Base-by-base conservation (phyloP, 331 rosid genomes). In the Telfairia occidentalis region DNA sequence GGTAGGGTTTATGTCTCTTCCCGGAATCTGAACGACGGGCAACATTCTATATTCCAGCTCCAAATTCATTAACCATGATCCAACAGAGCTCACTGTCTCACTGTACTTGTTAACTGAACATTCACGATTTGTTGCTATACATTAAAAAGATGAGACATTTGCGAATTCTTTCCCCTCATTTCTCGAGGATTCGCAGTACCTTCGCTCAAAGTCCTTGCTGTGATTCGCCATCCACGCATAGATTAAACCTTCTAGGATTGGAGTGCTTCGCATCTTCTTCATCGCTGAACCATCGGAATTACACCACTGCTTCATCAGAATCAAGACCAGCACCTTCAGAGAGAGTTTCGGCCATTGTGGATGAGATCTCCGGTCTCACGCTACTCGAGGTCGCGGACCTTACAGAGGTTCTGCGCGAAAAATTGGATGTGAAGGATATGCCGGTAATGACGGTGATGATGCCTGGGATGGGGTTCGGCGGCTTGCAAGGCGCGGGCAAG, bases 1-100 rank as follows among this genome's bases (percentile, higher is more conserved):
- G 7, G 69, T 64, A 81, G 89, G 85, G 86, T 83, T 85, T 83
- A 78, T 65, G 81, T 75, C 71, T 38, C 50, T 2, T 18, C 35
- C 34, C 37, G 2, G 58, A 15, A 29, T 23, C 53, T 18, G 24
- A 66, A 66, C 73, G 59, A 28, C 74, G 74, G 40, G n/a, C 23
- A 42, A 24, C 59, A 32, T 21, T 15, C 71, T 34, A 3, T 38
- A 7, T 71, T 38, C 32, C 43, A 48, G 37, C 72, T 79, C 57
- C 77, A 69, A 67, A 35, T 23, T 76, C 82, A 74, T 83, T 66
- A 71, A 80, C 77, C 80, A 83, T 86, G 79, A 76, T 80, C 42
- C 28, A 66, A 23, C 50, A n/a, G 32, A 79, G 52, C 75, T 79
- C 76, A 57, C 59, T 48, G 46, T 24, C 35, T 75, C 10, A 1